Evolutionary conservation across 176 grass and related monocot species (phyloP).

Genomic region (Paspalum vaginatum): DNA sequence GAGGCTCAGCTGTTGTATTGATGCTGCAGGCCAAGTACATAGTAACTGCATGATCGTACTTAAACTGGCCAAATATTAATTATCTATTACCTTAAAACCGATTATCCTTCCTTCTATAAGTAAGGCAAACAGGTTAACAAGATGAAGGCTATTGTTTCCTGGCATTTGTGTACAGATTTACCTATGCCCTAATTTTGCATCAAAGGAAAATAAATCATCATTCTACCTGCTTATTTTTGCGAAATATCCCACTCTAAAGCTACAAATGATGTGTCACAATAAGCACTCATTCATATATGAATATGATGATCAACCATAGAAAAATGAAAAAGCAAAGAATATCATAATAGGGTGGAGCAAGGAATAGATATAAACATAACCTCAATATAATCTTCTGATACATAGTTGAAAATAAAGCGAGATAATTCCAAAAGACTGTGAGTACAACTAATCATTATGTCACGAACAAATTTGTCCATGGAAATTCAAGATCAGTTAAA

Average conservation of each 20-base stretch:
- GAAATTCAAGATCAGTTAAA: conserved; percentile 27
- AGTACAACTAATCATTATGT: conserved; percentile 4
- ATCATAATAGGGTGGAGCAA: neutral
- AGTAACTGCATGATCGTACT: too few species aligned
- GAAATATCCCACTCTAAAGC: neutral
- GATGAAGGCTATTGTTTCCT: neutral
- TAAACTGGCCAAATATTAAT: neutral
- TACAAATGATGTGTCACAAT: neutral
- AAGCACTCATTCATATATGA: conserved; percentile 26
- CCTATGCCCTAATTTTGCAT: neutral
- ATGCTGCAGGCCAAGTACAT: too few species aligned
- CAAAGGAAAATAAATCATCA: conserved; percentile 1
- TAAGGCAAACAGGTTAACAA: neutral
- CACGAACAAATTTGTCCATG: conserved; percentile 18
- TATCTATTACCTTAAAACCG: neutral
- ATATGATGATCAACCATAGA: neutral
- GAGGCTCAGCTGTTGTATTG: too few species aligned
- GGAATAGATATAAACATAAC: conserved; percentile 16
- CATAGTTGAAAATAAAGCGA: neutral
- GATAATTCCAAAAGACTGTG: neutral
- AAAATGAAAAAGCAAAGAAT: neutral
- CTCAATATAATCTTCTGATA: neutral
- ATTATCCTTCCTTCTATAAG: neutral
- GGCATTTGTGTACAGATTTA: neutral
- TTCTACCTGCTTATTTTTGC: neutral